Evolutionary conservation across 345 rosid species (phyloP).

Genomic region (Laguncularia racemosa): DNA sequence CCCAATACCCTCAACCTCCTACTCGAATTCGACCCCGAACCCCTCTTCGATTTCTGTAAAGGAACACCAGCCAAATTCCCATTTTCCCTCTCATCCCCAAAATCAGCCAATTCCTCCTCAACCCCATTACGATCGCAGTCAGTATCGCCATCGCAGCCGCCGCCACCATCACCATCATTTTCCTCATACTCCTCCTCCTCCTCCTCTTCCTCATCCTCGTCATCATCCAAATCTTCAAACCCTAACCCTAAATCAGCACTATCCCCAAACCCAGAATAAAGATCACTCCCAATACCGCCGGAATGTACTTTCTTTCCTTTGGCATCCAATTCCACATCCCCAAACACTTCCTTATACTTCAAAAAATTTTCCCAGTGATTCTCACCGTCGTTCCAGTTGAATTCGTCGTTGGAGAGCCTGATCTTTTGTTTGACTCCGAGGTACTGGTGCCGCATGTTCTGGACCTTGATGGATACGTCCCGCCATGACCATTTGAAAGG

Average conservation of each 20-base stretch:
- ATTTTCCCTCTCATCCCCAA: constrained; percentile 22
- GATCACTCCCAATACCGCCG: constrained; percentile 19
- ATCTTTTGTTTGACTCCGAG: constrained; percentile 85
- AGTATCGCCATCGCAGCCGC: background rate
- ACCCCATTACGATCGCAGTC: too few species aligned
- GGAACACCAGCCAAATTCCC: constrained; percentile 16
- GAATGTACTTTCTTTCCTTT: constrained; percentile 37
- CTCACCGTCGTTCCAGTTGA: constrained; percentile 68
- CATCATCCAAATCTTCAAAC: constrained; percentile 43
- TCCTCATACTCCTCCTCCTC: constrained; percentile 26
- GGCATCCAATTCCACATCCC: constrained; percentile 64
- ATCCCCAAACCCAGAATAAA: constrained; percentile 23
- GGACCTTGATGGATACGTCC: constrained; percentile 71
- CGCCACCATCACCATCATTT: constrained; percentile 12
- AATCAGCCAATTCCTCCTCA: constrained; percentile 17
- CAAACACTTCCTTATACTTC: constrained; percentile 68
- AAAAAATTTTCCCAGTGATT: constrained; percentile 73
- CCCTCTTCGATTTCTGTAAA: constrained; percentile 25
- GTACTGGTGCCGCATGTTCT: constrained; percentile 84
- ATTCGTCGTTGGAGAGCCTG: constrained; percentile 38
- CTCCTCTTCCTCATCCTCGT: constrained; percentile 21
- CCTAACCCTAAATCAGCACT: constrained; percentile 42
- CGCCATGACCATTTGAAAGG: constrained; percentile 86
- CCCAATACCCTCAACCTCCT: constrained; percentile 43
- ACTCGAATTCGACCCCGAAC: constrained; percentile 13